A percentile compares a stretch with the other conserved stretches of the same genome.
Evolutionary conservation across 2,329 filamentous ascomycete genomes (phyloP).

Genomic region (Xylaria sp.): DNA sequence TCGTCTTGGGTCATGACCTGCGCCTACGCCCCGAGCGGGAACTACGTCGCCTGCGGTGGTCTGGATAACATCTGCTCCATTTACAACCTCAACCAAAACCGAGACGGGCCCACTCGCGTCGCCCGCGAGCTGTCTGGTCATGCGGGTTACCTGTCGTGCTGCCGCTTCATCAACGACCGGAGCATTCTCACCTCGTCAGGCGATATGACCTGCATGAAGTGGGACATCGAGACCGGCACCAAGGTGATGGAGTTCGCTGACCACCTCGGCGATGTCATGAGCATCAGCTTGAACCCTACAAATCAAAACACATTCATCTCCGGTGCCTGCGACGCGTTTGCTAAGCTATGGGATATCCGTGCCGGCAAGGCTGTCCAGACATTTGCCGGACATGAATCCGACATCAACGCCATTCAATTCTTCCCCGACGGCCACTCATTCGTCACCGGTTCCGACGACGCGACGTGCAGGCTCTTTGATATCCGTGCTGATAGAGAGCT

Average conservation of each 20-base stretch:
- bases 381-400: constrained; percentile 96
- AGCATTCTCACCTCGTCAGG: constrained; percentile 97
- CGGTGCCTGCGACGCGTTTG: constrained; percentile 98
- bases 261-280: constrained; percentile 99
- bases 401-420: constrained; percentile 99
- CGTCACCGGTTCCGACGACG: constrained; percentile 96
- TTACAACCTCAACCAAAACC: constrained; percentile 94
- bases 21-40: constrained; percentile 97
- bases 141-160: constrained; percentile 97
- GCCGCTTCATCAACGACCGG: constrained; percentile 97
- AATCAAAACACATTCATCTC: constrained; percentile 99
- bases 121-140: constrained; percentile 96
- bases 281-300: constrained; percentile 98
- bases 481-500: constrained; percentile 90
- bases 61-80: constrained; percentile 99
- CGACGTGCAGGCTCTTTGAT: constrained; percentile 96
- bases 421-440: constrained; percentile 99
- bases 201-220: constrained; percentile 99
- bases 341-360: constrained; percentile 98
- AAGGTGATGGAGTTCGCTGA: constrained; percentile 99
- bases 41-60: constrained; percentile 98
- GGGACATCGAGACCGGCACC: constrained; percentile 98
- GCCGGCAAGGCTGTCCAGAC: constrained; percentile 98
- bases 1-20: constrained; percentile 99
- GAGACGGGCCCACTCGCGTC: constrained; percentile 96